Conservation (phyloP, 2,329 filamentous ascomycete genomes). For the Tolypocladium guangdongense region DNA sequence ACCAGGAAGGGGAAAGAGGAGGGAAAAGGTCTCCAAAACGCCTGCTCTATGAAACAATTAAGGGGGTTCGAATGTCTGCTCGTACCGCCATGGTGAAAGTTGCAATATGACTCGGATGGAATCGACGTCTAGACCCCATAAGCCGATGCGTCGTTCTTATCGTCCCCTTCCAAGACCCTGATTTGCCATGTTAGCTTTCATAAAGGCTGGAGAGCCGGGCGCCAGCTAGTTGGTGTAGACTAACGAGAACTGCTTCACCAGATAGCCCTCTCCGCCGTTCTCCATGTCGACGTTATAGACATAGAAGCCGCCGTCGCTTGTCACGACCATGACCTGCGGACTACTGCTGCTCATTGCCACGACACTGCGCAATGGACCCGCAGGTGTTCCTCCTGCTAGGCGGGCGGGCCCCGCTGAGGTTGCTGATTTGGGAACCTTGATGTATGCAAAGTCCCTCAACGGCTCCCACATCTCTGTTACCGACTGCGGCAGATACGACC, state of each 20-base stretch:
- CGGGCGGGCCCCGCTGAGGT: constrained; percentile 8
- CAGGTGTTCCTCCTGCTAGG: constrained; percentile 19
- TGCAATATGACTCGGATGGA: background rate
- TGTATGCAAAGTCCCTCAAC: constrained; percentile 86
- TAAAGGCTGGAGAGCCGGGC: too few relatives aligned
- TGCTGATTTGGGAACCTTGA: constrained; percentile 67
- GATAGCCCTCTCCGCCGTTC: constrained; percentile 80
- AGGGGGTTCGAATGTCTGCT: background rate
- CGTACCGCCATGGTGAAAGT: background rate
- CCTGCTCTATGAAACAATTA: background rate
- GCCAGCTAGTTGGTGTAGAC: constrained; percentile 22
- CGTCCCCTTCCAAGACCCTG: constrained; percentile 44
- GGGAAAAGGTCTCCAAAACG: background rate
- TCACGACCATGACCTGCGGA: constrained; percentile 96
- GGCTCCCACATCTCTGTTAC: constrained; percentile 99
- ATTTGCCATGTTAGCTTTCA: constrained; percentile 1
- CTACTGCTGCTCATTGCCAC: constrained; percentile 93
- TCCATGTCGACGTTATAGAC: constrained; percentile 94
- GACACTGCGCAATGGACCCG: constrained; percentile 65
- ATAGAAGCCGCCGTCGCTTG: constrained; percentile 89
- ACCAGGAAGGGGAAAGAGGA: background rate
- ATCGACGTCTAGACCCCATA: constrained; percentile 21
- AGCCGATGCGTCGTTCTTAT: constrained; percentile 39
- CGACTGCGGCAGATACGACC: constrained; percentile 83
- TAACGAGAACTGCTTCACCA: constrained; percentile 90